Evolutionary conservation across 169 alveolate genomes (phyloP).

Genomic region (Cryptosporidium canis): DNA sequence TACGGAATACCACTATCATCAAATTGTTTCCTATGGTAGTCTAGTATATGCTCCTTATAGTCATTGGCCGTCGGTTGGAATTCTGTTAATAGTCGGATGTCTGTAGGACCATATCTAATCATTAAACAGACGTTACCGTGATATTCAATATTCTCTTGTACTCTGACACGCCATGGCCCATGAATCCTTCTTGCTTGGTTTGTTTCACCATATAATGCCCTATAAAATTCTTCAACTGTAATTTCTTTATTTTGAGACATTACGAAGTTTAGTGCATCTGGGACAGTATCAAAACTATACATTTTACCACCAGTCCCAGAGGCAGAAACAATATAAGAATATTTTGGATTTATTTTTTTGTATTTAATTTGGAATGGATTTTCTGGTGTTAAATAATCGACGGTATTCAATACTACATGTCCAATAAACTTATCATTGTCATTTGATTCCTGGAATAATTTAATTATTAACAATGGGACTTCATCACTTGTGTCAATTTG

Average conservation of each 20-base stretch:
- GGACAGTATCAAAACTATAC: slow-evolving; percentile 52
- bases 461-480: slow-evolving; percentile 55
- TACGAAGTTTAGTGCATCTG: slow-evolving; percentile 49
- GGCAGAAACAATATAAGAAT: slow-evolving; percentile 59
- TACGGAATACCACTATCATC: slow-evolving; percentile 72
- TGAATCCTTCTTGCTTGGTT: slow-evolving; percentile 70
- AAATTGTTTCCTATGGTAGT: slow-evolving; percentile 67
- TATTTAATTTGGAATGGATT: slow-evolving; percentile 68
- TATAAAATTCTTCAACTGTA: slow-evolving; percentile 53
- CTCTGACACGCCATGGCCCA: slow-evolving; percentile 73
- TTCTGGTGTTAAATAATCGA: slow-evolving; percentile 68
- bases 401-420: slow-evolving; percentile 63
- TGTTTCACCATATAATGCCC: slow-evolving; percentile 68
- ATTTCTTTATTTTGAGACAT: slow-evolving; percentile 58
- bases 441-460: slow-evolving; percentile 64
- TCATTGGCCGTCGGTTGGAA: slow-evolving; percentile 70
- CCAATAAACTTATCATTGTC: slow-evolving; percentile 43
- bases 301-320: slow-evolving; percentile 69
- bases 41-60: slow-evolving; percentile 65
- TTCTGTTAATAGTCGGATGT: slow-evolving; percentile 63
- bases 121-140: slow-evolving; percentile 64
- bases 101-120: slow-evolving; percentile 69
- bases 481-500: slow-evolving; percentile 73
- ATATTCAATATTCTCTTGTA: slow-evolving; percentile 61
- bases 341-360: slow-evolving; percentile 50